Percentiles rank a stretch among this genome's conserved stretches.
These are phyloP conservation scores for Sporothrix humicola DNA, from an alignment of 2,329 filamentous ascomycete species.

Conservation along the genomic window DNA sequence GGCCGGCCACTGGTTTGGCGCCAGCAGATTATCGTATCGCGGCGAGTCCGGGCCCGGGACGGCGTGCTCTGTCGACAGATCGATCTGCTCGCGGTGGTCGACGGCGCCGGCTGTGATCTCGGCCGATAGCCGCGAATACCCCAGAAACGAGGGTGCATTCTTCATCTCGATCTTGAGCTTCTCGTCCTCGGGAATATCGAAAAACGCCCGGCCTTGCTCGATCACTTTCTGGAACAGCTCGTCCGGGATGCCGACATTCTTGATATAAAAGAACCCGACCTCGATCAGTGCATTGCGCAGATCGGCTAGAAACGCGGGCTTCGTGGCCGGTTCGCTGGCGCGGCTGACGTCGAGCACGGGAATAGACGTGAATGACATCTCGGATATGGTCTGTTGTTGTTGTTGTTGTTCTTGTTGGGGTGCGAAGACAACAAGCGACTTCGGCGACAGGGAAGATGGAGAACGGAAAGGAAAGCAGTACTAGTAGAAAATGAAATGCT, in stretches of 20 bases:
- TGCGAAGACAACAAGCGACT: background rate
- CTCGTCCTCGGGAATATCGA: slow-evolving; percentile 75
- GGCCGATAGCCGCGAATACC: slow-evolving; percentile 69
- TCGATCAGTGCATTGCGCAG: slow-evolving; percentile 79
- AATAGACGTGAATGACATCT: slow-evolving; percentile 74
- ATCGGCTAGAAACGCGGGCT: slow-evolving; percentile 72
- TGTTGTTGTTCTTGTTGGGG: no score
- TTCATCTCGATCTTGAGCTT: slow-evolving; percentile 79
- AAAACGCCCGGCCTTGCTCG: slow-evolving; percentile 72
- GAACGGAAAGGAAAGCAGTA: background rate
- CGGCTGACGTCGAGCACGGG: slow-evolving; percentile 77
- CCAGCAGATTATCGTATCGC: slow-evolving; percentile 74
- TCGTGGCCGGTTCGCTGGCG: slow-evolving; percentile 67
- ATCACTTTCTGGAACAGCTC: slow-evolving; percentile 70
- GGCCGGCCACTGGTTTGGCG: slow-evolving; percentile 82
- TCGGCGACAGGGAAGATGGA: background rate
- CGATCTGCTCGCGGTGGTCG: slow-evolving; percentile 86
- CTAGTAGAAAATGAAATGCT: background rate
- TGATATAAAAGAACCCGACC: slow-evolving; percentile 87
- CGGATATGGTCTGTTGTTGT: background rate
- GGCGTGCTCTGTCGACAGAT: slow-evolving; percentile 79
- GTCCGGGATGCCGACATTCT: slow-evolving; percentile 75
- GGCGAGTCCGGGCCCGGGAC: slow-evolving; percentile 67
- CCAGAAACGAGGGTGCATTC: slow-evolving; percentile 73
- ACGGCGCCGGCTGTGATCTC: slow-evolving; percentile 74